These are phyloP conservation scores for Lichina pygmaea DNA, from an alignment of 495 filamentous ascomycete genomes.

Conservation along the genomic window DNA sequence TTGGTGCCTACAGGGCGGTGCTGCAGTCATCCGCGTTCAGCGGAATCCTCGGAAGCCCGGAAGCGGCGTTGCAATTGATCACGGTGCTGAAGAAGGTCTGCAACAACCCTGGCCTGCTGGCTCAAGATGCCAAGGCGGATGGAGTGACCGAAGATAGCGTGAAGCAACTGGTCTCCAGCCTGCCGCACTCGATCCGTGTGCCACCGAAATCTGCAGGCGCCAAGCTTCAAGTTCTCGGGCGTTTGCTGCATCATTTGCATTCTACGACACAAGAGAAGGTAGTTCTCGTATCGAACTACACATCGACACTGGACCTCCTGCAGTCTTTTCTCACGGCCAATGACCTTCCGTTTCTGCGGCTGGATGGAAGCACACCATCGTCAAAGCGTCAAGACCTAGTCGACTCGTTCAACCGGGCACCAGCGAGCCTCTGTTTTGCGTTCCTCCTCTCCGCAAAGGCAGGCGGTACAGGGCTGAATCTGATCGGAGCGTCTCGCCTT, in stretches of 20 bases:
- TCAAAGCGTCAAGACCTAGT: slow-evolving; percentile 47
- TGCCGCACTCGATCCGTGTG: slow-evolving; percentile 28
- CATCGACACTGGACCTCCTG: slow-evolving; percentile 46
- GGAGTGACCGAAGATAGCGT: slow-evolving; percentile 14
- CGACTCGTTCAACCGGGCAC: slow-evolving; percentile 44
- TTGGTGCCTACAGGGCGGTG: slow-evolving; percentile 38
- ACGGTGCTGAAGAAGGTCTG: slow-evolving; percentile 62
- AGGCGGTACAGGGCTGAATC: slow-evolving; percentile 50
- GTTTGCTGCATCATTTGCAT: slow-evolving; percentile 33
- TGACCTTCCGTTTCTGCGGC: slow-evolving; percentile 36
- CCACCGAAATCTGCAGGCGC: slow-evolving; percentile 18
- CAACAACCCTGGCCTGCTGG: slow-evolving; percentile 46
- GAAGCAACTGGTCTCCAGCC: slow-evolving; percentile 23
- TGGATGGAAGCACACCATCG: slow-evolving; percentile 46
- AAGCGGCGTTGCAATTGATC: slow-evolving; percentile 48
- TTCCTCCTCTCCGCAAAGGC: slow-evolving; percentile 62
- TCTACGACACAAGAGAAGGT: slow-evolving; percentile 42
- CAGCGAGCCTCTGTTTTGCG: slow-evolving; percentile 30
- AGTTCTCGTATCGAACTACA: slow-evolving; percentile 64
- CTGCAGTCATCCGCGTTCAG: slow-evolving; percentile 44
- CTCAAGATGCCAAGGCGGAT: slow-evolving; percentile 15
- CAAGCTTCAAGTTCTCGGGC: slow-evolving; percentile 48
- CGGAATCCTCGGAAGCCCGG: slow-evolving; percentile 32
- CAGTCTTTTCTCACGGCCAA: slow-evolving; percentile 34
- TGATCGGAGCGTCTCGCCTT: slow-evolving; percentile 50